Percentiles rank a stretch among this genome's conserved stretches.
Conservation (phyloP, 306 rosid genomes). For the Citrullus amarus region DNA sequence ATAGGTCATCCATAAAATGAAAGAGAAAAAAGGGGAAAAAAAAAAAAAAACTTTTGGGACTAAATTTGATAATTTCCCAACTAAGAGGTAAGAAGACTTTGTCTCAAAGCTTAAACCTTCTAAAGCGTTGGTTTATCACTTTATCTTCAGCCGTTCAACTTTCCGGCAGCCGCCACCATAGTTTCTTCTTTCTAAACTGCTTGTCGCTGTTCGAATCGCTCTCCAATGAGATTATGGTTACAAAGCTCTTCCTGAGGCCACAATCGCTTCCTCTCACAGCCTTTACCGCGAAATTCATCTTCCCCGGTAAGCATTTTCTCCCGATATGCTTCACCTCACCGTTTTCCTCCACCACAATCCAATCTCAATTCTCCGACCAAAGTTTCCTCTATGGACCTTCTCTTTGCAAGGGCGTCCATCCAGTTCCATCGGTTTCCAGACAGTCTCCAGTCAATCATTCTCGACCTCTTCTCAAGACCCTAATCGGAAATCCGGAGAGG, state of each 20-base stretch:
- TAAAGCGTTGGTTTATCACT: neutral
- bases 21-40: too few relatives aligned
- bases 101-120: too few relatives aligned
- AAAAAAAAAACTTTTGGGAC: too few relatives aligned
- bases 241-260: conserved; percentile 21
- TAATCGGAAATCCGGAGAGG: neutral
- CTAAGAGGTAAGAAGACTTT: too few relatives aligned
- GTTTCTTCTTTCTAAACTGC: too few relatives aligned
- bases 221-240: neutral
- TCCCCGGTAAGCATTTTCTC: conserved; percentile 6
- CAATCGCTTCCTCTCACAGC: conserved; percentile 18
- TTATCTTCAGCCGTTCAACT: too few relatives aligned
- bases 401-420: conserved; percentile 36
- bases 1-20: too few relatives aligned
- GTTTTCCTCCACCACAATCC: conserved; percentile 12
- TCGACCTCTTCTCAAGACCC: neutral
- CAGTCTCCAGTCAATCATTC: conserved; percentile 7
- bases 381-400: conserved; percentile 60
- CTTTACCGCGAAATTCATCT: conserved; percentile 16
- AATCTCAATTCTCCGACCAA: conserved; percentile 10
- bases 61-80: too few relatives aligned
- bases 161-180: too few relatives aligned
- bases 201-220: too few relatives aligned
- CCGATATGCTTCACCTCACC: conserved; percentile 14
- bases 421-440: neutral